A percentile compares a stretch with the other conserved stretches of the same genome.
These are phyloP conservation scores for Luffa acutangula DNA, from an alignment of 306 rosid species.

Conservation along the genomic window DNA sequence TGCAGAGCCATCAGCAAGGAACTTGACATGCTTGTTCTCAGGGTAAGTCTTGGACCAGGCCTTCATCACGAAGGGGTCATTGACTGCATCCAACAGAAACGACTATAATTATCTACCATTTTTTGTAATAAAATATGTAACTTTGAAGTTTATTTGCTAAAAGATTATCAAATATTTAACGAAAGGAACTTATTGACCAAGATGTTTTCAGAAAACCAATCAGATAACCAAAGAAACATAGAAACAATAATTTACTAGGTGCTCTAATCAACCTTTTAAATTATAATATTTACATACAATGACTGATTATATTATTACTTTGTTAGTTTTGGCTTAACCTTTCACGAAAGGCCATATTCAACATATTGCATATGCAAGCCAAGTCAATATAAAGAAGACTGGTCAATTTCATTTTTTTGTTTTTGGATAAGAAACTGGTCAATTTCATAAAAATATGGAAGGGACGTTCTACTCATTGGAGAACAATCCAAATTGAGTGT, in stretches of 20 bases:
- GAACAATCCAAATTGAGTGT: background rate
- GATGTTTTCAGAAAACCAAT: background rate
- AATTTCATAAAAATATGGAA: background rate
- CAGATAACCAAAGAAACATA: background rate
- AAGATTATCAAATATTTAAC: background rate
- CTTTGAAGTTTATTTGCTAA: background rate
- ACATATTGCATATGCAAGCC: background rate
- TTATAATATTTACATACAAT: background rate
- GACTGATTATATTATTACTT: background rate
- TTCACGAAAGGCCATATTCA: background rate
- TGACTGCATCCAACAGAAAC: conserved; percentile 33
- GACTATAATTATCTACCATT: background rate
- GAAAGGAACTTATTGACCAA: background rate
- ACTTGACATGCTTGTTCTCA: conserved; percentile 76
- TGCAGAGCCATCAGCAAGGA: conserved; percentile 93
- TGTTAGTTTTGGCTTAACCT: background rate
- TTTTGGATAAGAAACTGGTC: background rate
- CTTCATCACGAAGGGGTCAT: conserved; percentile 83
- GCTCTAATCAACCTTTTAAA: background rate
- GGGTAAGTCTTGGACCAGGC: conserved; percentile 86
- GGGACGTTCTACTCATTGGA: background rate
- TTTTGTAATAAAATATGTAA: background rate
- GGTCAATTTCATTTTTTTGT: background rate
- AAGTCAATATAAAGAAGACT: background rate
- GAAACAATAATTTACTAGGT: background rate